These are phyloP conservation scores for Fusarium dimerum DNA, from an alignment of 2,329 filamentous ascomycete species.

Conservation along the genomic window DNA sequence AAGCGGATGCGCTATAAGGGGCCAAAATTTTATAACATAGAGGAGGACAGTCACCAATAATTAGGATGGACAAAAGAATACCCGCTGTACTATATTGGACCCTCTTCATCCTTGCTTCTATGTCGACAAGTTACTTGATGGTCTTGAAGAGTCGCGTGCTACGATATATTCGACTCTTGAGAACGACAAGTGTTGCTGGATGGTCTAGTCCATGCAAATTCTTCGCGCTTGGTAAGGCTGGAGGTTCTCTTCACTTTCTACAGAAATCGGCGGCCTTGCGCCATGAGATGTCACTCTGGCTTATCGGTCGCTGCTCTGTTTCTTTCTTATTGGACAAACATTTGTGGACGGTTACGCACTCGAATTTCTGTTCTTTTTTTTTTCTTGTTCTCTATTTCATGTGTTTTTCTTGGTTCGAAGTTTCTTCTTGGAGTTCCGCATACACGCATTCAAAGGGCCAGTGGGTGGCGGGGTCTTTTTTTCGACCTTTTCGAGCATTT, in stretches of 20 bases:
- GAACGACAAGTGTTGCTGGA: background rate
- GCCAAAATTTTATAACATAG: slow-evolving; percentile 22
- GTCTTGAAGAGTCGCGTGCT: slow-evolving; percentile 7
- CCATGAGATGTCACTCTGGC: slow-evolving; percentile 16
- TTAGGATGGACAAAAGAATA: slow-evolving; percentile 29
- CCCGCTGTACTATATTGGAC: slow-evolving; percentile 31
- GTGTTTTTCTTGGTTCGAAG: too few species aligned
- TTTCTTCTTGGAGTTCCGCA: slow-evolving; percentile 28
- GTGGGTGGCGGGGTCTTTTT: slow-evolving; percentile 24
- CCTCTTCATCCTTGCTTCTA: slow-evolving; percentile 4
- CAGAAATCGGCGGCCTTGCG: too few species aligned
- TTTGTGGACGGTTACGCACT: slow-evolving; percentile 4
- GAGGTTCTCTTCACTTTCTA: too few species aligned
- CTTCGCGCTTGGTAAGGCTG: too few species aligned
- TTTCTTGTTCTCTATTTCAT: too few species aligned
- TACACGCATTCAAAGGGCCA: slow-evolving; percentile 25
- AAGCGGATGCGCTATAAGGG: slow-evolving; percentile 17
- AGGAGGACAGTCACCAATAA: slow-evolving; percentile 31
- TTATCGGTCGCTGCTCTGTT: background rate
- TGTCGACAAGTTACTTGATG: background rate
- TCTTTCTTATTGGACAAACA: background rate
- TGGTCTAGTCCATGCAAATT: too few species aligned
- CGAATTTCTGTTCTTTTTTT: slow-evolving; percentile 16
- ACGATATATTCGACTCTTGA: background rate
- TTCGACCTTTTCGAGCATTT: slow-evolving; percentile 24